Percentiles rank a stretch among this genome's conserved stretches.
phyloP scores from a whole-genome alignment of 352 stramenopile genomes.

The Elongisporangium anandrum region DNA sequence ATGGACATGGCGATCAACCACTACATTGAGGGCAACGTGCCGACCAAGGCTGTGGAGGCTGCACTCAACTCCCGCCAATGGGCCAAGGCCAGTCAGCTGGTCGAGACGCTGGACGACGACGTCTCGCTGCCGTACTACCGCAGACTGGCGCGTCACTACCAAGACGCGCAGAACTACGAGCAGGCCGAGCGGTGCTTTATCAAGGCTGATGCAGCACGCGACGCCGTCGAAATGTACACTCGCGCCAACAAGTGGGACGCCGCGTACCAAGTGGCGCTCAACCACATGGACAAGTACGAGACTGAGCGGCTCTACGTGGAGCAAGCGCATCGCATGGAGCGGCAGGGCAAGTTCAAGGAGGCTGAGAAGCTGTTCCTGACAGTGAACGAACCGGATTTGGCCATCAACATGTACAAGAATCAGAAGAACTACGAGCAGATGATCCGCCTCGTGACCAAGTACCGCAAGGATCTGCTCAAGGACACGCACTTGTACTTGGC shows the following conservation, averaged over 20 bases:
- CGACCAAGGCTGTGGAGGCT: constrained; percentile 90
- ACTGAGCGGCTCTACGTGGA: constrained; percentile 91
- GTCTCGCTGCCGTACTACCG: constrained; percentile 89
- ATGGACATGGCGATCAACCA: constrained; percentile 97
- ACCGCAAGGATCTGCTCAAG: constrained; percentile 91
- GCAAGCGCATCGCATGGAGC: constrained; percentile 90
- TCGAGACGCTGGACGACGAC: constrained; percentile 89
- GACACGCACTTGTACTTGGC: constrained; percentile 92
- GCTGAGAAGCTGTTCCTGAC: constrained; percentile 93
- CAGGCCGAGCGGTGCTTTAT: constrained; percentile 92
- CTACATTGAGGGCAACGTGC: constrained; percentile 93
- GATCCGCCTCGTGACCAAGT: constrained; percentile 92
- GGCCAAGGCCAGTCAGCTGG: constrained; percentile 89
- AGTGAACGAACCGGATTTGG: constrained; percentile 90
- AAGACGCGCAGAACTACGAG: constrained; percentile 80
- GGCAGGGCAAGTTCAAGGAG: constrained; percentile 88
- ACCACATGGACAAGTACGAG: constrained; percentile 91
- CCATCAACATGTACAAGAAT: constrained; percentile 98
- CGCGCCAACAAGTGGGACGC: constrained; percentile 90
- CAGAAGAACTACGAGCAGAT: constrained; percentile 95
- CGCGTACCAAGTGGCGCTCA: constrained; percentile 90
- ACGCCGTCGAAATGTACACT: constrained; percentile 95
- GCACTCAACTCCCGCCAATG: constrained; percentile 92
- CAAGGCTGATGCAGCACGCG: constrained; percentile 80
- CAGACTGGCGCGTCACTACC: constrained; percentile 88